phyloP scores from a whole-genome alignment of 83 land plant genomes.

The Larix sibirica region DNA sequence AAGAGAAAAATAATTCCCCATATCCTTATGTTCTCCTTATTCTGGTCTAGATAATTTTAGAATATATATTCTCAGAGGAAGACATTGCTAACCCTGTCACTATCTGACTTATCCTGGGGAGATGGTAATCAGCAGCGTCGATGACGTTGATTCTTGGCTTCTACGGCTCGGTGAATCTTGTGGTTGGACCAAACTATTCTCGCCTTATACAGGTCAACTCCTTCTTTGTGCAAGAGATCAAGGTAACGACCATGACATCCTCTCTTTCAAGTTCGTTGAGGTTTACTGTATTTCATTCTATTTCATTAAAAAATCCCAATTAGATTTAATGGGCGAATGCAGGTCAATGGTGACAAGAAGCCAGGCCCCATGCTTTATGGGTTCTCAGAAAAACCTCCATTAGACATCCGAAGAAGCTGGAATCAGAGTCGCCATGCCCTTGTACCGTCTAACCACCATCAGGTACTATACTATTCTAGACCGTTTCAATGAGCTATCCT shows the following conservation, averaged over 20 bases:
- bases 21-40: not conserved
- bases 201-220: constrained; percentile 45
- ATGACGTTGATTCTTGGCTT: constrained; percentile 66
- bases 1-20: not conserved
- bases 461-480: constrained; percentile 21
- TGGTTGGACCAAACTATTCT: constrained; percentile 52
- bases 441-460: constrained; percentile 26
- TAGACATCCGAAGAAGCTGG: constrained; percentile 42
- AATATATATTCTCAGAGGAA: not conserved
- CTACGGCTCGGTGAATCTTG: constrained; percentile 46
- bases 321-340: constrained; percentile 17
- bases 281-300: constrained; percentile 15
- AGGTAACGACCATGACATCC: constrained; percentile 25
- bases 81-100: not conserved
- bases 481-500: not conserved
- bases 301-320: not conserved
- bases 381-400: constrained; percentile 30
- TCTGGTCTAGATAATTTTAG: not conserved
- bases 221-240: constrained; percentile 56
- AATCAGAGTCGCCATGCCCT: constrained; percentile 23
- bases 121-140: constrained; percentile 44
- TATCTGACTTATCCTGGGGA: constrained; percentile 10
- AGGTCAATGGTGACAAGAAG: constrained; percentile 15
- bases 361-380: constrained; percentile 42
- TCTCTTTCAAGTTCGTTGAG: constrained; percentile 15